These are phyloP conservation scores for Rhododendron ovatum DNA, from an alignment of 148 eudicot genomes.

Conservation along the genomic window DNA sequence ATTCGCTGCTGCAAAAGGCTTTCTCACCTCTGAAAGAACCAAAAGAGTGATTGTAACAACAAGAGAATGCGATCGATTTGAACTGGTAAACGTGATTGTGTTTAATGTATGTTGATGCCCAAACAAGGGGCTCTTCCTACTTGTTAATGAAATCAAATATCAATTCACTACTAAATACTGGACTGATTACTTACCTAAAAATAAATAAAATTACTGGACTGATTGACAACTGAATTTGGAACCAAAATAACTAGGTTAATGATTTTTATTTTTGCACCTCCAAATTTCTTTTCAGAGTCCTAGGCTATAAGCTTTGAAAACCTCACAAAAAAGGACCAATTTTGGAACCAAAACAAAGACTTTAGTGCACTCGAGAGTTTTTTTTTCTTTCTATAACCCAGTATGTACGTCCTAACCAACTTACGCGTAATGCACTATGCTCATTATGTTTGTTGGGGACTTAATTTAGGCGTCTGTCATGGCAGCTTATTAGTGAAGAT, in stretches of 20 bases:
- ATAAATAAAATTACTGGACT: not conserved
- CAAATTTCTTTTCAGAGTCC: not conserved
- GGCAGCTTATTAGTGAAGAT: not conserved
- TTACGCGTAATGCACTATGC: not conserved
- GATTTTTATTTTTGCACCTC: not conserved
- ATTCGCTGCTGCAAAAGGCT: constrained; percentile 58
- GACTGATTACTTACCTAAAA: not conserved
- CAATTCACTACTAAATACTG: not conserved
- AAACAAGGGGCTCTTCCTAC: not conserved
- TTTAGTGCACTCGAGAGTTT: not conserved
- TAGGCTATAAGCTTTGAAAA: not conserved
- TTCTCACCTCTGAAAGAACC: constrained; percentile 52
- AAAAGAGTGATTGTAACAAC: not conserved
- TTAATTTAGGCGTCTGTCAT: not conserved
- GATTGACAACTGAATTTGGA: not conserved
- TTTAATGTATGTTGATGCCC: not conserved
- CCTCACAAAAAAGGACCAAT: not conserved
- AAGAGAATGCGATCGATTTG: not conserved
- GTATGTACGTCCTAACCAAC: not conserved
- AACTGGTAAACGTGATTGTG: not conserved
- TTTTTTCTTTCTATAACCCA: not conserved
- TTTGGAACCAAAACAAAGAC: not conserved
- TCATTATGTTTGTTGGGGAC: not conserved
- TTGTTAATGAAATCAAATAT: not conserved
- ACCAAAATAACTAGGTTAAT: not conserved